A percentile compares a stretch with the other conserved stretches of the same genome.
Evolutionary conservation across 2,329 filamentous ascomycete species (phyloP).

Genomic region (Venturia aucupariae): DNA sequence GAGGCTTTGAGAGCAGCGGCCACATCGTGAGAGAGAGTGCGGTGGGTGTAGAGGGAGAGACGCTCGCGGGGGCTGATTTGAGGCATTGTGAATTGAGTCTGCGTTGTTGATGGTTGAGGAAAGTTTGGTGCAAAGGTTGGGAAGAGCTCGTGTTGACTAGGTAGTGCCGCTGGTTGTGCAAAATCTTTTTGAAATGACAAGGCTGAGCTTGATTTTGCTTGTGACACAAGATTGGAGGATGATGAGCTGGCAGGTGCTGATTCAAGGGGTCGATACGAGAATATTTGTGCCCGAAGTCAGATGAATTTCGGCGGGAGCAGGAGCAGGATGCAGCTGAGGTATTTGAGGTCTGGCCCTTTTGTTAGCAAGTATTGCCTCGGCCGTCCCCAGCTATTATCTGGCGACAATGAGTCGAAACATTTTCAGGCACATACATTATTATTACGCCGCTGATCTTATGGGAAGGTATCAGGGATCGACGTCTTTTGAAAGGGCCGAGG

Average conservation of each 20-base stretch:
- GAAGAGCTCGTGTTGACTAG: neutral
- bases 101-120: neutral
- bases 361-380: neutral
- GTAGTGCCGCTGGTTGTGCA: neutral
- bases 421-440: constrained; percentile 1
- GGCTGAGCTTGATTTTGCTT: neutral
- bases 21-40: constrained; percentile 31
- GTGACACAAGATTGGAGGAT: neutral
- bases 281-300: neutral
- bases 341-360: constrained; percentile 1
- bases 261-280: neutral
- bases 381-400: neutral
- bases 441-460: constrained; percentile 1
- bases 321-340: neutral
- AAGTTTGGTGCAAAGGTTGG: neutral
- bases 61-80: constrained; percentile 29
- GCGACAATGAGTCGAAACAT: neutral
- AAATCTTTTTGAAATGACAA: neutral
- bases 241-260: neutral
- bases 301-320: neutral
- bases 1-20: constrained; percentile 32
- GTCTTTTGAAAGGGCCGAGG: neutral
- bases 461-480: neutral
- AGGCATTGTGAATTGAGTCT: constrained; percentile 19
- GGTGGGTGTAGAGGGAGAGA: constrained; percentile 33